Percentiles rank a stretch among this genome's conserved stretches.
Conservation (phyloP, 2,329 filamentous ascomycete species). For the Scedosporium minutisporum region DNA sequence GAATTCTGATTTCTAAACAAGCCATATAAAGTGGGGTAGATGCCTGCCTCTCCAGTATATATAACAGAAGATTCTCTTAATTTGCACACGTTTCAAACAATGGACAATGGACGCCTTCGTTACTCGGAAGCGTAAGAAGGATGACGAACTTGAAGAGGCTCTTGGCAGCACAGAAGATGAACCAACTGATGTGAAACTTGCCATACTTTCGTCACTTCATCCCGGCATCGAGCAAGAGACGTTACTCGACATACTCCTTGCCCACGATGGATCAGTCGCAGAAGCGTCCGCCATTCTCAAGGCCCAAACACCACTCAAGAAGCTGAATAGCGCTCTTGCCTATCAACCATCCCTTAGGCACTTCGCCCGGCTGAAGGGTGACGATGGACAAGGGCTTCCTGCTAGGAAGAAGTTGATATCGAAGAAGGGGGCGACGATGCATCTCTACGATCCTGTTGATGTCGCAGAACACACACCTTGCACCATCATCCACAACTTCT, state of each 20-base stretch:
- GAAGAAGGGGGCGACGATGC: slow-evolving; percentile 72
- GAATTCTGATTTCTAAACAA: not conserved
- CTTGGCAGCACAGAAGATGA: slow-evolving; percentile 47
- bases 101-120: slow-evolving; percentile 48
- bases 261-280: slow-evolving; percentile 67
- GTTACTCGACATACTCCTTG: slow-evolving; percentile 70
- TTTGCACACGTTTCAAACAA: not conserved
- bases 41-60: not conserved
- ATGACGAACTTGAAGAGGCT: slow-evolving; percentile 18
- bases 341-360: slow-evolving; percentile 55
- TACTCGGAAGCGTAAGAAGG: slow-evolving; percentile 40
- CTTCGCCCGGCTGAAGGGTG: slow-evolving; percentile 25
- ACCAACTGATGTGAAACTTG: slow-evolving; percentile 82
- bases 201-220: slow-evolving; percentile 70
- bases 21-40: not conserved
- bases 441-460: slow-evolving; percentile 73
- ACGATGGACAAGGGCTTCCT: slow-evolving; percentile 10
- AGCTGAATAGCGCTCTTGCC: slow-evolving; percentile 28
- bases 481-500: slow-evolving; percentile 85
- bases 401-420: slow-evolving; percentile 46
- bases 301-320: slow-evolving; percentile 19
- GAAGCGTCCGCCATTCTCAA: slow-evolving; percentile 50
- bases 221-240: slow-evolving; percentile 52
- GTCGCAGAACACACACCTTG: slow-evolving; percentile 79
- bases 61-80: not conserved